A percentile compares a stretch with the other conserved stretches of the same genome.
These are phyloP conservation scores for Solanum pennellii DNA, from an alignment of 257 asterid species.

Conservation along the genomic window DNA sequence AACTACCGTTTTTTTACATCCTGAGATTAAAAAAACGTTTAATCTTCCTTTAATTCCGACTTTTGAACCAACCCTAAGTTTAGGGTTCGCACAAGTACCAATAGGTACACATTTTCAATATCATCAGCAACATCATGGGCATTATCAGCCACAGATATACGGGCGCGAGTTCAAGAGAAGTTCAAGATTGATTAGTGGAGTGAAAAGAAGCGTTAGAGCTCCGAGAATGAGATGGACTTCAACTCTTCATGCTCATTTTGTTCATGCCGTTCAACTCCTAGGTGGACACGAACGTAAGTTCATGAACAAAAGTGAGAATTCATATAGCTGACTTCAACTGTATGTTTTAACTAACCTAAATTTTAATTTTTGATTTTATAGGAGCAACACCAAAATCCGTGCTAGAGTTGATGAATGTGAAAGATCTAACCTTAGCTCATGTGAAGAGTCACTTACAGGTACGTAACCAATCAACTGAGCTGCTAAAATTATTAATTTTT, in stretches of 20 bases:
- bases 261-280: slow-evolving; percentile 77
- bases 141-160: slow-evolving; percentile 30
- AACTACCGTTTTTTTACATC: slow-evolving; percentile 8
- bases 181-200: slow-evolving; percentile 25
- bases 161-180: slow-evolving; percentile 45
- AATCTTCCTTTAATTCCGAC: background rate
- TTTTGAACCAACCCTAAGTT: slow-evolving; percentile 29
- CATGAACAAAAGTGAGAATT: background rate
- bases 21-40: background rate
- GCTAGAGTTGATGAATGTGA: slow-evolving; percentile 81
- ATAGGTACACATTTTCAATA: background rate
- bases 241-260: slow-evolving; percentile 82
- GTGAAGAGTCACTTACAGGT: slow-evolving; percentile 96
- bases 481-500: background rate
- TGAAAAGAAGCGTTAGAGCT: slow-evolving; percentile 46
- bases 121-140: background rate
- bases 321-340: background rate
- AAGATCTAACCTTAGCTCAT: slow-evolving; percentile 91
- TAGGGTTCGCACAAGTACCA: slow-evolving; percentile 26
- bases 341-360: background rate
- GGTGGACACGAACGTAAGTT: slow-evolving; percentile 85
- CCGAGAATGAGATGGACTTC: slow-evolving; percentile 95
- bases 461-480: background rate
- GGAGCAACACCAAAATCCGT: slow-evolving; percentile 95
- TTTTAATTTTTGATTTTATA: slow-evolving; percentile 1